Conservation (phyloP, 2,329 filamentous ascomycete genomes). For the Teratosphaeria viscida region DNA sequence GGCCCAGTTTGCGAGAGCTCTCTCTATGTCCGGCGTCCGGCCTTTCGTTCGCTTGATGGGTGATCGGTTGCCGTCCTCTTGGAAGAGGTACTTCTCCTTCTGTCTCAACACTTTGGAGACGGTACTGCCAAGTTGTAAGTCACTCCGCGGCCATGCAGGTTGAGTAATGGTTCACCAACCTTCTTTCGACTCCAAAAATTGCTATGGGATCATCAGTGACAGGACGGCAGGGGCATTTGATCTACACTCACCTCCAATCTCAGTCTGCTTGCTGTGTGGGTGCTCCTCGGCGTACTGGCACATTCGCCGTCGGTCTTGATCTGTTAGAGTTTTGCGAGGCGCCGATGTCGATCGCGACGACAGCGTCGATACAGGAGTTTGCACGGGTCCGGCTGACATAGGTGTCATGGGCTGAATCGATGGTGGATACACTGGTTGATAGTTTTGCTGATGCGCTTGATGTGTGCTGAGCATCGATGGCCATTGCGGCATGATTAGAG, state of each 20-base stretch:
- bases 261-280: constrained; percentile 83
- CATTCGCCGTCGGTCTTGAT: constrained; percentile 84
- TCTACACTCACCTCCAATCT: constrained; percentile 66
- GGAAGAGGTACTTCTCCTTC: constrained; percentile 85
- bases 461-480: constrained; percentile 67
- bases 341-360: constrained; percentile 30
- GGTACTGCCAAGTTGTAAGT: constrained; percentile 50
- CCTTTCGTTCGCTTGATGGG: constrained; percentile 74
- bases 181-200: constrained; percentile 92
- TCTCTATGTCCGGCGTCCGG: constrained; percentile 83
- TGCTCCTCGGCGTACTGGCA: constrained; percentile 88
- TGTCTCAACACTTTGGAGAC: constrained; percentile 96
- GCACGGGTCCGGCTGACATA: constrained; percentile 42
- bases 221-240: not conserved
- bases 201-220: constrained; percentile 39
- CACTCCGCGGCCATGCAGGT: not conserved
- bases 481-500: constrained; percentile 69
- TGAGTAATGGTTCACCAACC: constrained; percentile 47
- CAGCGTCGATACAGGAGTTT: constrained; percentile 42
- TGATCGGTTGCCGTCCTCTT: constrained; percentile 67
- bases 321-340: constrained; percentile 64
- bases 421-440: constrained; percentile 52
- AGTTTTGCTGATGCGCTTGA: constrained; percentile 41
- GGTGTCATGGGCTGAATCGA: constrained; percentile 32
- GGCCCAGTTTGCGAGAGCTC: constrained; percentile 78